phyloP scores from a whole-genome alignment of 306 rosid species.

The Pyrus pyrifolia region DNA sequence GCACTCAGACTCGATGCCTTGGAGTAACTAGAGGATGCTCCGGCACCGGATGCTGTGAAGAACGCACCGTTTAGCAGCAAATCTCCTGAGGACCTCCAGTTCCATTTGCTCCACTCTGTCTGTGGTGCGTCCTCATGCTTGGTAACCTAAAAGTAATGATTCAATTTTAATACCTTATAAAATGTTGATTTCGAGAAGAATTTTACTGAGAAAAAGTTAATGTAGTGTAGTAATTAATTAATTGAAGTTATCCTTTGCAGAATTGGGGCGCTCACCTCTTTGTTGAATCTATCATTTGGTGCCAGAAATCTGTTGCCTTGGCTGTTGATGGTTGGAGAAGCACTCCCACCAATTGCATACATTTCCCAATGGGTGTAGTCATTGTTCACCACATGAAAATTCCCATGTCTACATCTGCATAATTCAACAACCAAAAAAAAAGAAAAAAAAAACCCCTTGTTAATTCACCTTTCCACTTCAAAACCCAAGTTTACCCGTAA shows the following conservation, averaged over 20 bases:
- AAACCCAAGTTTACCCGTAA: background rate
- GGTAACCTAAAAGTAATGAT: conserved; percentile 39
- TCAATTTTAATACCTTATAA: background rate
- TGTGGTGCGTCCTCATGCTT: conserved; percentile 49
- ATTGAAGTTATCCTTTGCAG: background rate
- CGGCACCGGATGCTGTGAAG: conserved; percentile 67
- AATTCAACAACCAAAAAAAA: no score
- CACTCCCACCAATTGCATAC: conserved; percentile 97
- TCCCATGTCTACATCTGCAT: conserved; percentile 88
- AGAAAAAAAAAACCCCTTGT: background rate
- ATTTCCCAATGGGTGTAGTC: conserved; percentile 84
- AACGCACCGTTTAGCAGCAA: conserved; percentile 76
- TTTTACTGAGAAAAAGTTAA: background rate
- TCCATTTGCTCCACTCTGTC: conserved; percentile 78
- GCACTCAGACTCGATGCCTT: conserved; percentile 84
- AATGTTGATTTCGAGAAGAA: background rate
- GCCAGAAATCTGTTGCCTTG: conserved; percentile 93
- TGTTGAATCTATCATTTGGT: conserved; percentile 40
- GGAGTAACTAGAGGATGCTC: conserved; percentile 67
- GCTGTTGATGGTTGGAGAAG: conserved; percentile 81
- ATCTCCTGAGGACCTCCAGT: conserved; percentile 86
- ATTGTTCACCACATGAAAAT: conserved; percentile 95
- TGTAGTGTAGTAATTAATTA: background rate
- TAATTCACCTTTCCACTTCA: background rate
- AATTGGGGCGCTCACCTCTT: conserved; percentile 47